A percentile compares a stretch with the other conserved stretches of the same genome.
These are phyloP conservation scores for Hermanozyma aechmeae DNA, from an alignment of 805 yeast genomes.

Conservation along the genomic window DNA sequence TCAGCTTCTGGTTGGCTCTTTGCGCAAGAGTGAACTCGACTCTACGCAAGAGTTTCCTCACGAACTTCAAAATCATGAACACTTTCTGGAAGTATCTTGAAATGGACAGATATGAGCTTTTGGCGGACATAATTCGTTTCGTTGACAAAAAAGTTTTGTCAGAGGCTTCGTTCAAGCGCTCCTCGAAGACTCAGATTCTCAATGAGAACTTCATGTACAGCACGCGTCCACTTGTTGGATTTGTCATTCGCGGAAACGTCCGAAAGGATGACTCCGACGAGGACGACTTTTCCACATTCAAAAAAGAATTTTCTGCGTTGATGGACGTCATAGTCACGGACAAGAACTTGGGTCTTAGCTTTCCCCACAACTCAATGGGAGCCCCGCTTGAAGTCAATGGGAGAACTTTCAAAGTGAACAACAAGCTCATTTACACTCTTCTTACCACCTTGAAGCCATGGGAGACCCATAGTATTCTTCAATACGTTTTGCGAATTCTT, in stretches of 20 bases:
- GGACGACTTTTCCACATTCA: constrained; percentile 26
- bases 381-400: constrained; percentile 39
- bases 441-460: constrained; percentile 68
- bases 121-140: constrained; percentile 29
- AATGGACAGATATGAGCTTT: constrained; percentile 21
- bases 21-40: constrained; percentile 37
- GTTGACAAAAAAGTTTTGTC: constrained; percentile 42
- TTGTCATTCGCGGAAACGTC: constrained; percentile 4
- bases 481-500: constrained; percentile 43
- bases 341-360: constrained; percentile 37
- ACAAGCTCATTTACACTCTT: constrained; percentile 56
- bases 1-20: constrained; percentile 52
- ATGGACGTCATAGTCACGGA: constrained; percentile 43
- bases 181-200: constrained; percentile 65
- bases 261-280: constrained; percentile 10
- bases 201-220: constrained; percentile 67
- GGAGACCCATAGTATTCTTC: constrained; percentile 60
- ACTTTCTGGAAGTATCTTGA: constrained; percentile 58
- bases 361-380: constrained; percentile 40
- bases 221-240: constrained; percentile 38
- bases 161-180: constrained; percentile 54
- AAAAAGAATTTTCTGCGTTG: constrained; percentile 31
- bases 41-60: constrained; percentile 57
- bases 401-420: constrained; percentile 49
- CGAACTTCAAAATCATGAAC: constrained; percentile 45